A percentile compares a stretch with the other conserved stretches of the same genome.
phyloP scores from a whole-genome alignment of 163 green algal species.

The Prototheca wickerhamii region DNA sequence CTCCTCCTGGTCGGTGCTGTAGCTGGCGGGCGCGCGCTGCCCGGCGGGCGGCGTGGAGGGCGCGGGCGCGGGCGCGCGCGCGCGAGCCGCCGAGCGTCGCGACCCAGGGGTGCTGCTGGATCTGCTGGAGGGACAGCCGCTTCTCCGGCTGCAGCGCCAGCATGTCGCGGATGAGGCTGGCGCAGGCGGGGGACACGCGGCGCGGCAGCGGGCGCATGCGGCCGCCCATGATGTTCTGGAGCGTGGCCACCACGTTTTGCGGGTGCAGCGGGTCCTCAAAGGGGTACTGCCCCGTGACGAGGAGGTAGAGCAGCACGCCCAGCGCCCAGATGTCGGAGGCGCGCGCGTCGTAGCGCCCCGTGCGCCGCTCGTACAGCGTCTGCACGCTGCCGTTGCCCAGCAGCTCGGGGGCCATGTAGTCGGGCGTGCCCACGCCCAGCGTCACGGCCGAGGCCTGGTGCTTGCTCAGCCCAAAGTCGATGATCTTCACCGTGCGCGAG shows the following conservation, averaged over 20 bases:
- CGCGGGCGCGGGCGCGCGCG: no score
- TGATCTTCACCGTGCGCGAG: constrained; percentile 61
- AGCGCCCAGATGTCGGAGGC: constrained; percentile 78
- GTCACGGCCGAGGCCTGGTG: constrained; percentile 61
- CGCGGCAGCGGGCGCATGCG: constrained; percentile 46
- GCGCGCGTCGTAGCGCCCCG: constrained; percentile 53
- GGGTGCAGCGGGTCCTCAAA: constrained; percentile 68
- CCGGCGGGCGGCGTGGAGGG: neutral
- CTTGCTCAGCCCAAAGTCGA: constrained; percentile 81
- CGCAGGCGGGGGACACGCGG: constrained; percentile 39
- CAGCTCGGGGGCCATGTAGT: constrained; percentile 76
- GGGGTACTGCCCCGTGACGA: constrained; percentile 67
- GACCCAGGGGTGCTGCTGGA: constrained; percentile 2
- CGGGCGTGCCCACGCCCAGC: constrained; percentile 54
- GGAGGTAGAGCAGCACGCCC: constrained; percentile 75
- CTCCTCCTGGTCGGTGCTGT: neutral
- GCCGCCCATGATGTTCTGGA: constrained; percentile 62
- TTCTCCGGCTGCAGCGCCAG: constrained; percentile 37
- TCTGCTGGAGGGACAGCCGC: constrained; percentile 37
- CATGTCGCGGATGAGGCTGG: constrained; percentile 45
- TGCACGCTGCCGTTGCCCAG: constrained; percentile 22
- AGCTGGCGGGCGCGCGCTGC: neutral
- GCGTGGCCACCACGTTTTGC: constrained; percentile 58
- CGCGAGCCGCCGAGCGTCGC: neutral
- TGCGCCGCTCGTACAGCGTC: constrained; percentile 41